These are phyloP conservation scores for Wickerhamomyces mucosus DNA, from an alignment of 805 yeast species.

Conservation along the genomic window DNA sequence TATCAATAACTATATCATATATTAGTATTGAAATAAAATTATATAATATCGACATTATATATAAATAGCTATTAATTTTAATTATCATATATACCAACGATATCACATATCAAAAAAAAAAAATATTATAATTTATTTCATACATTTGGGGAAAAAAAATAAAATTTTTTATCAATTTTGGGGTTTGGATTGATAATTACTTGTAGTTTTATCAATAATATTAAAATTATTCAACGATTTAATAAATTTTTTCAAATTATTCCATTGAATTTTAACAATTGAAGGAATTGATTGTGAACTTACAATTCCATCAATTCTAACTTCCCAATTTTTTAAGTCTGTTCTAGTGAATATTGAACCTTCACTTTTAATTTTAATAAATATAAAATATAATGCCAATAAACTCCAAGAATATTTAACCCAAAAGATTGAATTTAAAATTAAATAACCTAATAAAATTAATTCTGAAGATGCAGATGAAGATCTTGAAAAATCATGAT, in stretches of 20 bases:
- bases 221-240: slow-evolving; percentile 13
- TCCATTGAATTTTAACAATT: slow-evolving; percentile 39
- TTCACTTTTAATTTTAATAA: slow-evolving; percentile 72
- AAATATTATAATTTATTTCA: too few relatives aligned
- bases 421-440: slow-evolving; percentile 50
- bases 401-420: slow-evolving; percentile 54
- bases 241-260: slow-evolving; percentile 29
- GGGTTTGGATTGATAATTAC: too few relatives aligned
- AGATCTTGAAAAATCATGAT: slow-evolving; percentile 51
- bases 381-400: slow-evolving; percentile 43
- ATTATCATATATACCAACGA: too few relatives aligned
- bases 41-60: too few relatives aligned
- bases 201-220: slow-evolving; percentile 10
- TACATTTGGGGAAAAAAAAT: too few relatives aligned
- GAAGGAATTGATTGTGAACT: slow-evolving; percentile 46
- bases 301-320: slow-evolving; percentile 49
- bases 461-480: slow-evolving; percentile 55
- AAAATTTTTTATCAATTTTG: too few relatives aligned
- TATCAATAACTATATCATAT: too few relatives aligned
- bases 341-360: slow-evolving; percentile 64
- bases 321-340: slow-evolving; percentile 60
- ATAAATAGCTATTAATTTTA: too few relatives aligned
- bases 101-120: too few relatives aligned
- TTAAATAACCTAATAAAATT: slow-evolving; percentile 27
- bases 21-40: too few relatives aligned